phyloP scores from a whole-genome alignment of 345 rosid genomes.

The Populus ilicifolia region DNA sequence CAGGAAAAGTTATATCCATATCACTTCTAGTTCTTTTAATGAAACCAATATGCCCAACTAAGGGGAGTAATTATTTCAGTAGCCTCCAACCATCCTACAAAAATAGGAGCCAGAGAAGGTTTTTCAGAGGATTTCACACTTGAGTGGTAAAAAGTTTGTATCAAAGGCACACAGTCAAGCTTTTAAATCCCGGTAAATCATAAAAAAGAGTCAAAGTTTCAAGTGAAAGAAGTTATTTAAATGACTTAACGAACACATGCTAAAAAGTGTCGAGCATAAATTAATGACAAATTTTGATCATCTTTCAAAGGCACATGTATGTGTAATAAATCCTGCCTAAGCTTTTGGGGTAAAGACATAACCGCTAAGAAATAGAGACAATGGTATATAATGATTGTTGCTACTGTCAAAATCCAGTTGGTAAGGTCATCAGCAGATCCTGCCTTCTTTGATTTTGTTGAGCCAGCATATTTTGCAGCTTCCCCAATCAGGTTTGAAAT shows the following conservation, averaged over 20 bases:
- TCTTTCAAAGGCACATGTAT: neutral
- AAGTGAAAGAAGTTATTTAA: neutral
- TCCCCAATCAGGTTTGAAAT: slow-evolving; percentile 79
- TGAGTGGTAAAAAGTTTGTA: neutral
- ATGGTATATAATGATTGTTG: neutral
- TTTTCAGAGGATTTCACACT: neutral
- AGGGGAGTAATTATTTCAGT: neutral
- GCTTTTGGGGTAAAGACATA: neutral
- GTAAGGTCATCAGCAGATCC: slow-evolving; percentile 1
- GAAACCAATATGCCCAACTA: neutral
- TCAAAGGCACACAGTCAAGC: neutral
- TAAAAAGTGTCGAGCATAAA: neutral
- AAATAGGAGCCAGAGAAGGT: neutral
- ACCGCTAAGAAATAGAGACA: neutral
- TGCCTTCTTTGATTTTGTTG: slow-evolving; percentile 90
- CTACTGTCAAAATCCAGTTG: slow-evolving; percentile 2
- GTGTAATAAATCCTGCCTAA: neutral
- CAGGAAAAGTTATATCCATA: neutral
- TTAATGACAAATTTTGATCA: neutral
- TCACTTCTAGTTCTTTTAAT: neutral
- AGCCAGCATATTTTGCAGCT: slow-evolving; percentile 80
- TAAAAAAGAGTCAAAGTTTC: neutral
- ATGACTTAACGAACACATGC: neutral
- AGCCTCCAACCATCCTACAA: neutral
- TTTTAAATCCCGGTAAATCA: neutral